Evolutionary conservation across 108 stramenopile genomes (phyloP).

Genomic region (Cyclostephanos invisitatus): DNA sequence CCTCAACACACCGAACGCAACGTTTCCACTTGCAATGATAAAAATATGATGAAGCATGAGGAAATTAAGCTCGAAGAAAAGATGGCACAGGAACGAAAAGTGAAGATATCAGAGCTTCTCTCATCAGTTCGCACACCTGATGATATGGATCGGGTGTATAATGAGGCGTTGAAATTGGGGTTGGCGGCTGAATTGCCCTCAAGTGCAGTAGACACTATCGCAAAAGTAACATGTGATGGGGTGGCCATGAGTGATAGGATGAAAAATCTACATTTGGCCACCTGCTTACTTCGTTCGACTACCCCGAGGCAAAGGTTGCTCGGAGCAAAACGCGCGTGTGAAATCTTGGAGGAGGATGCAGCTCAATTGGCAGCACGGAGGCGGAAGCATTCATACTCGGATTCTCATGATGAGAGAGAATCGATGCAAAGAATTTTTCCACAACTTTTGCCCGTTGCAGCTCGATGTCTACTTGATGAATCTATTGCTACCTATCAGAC

Average conservation of each 20-base stretch:
- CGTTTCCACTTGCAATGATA: neutral
- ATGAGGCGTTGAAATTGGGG: slow-evolving; percentile 46
- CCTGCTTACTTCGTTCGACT: slow-evolving; percentile 73
- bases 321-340: slow-evolving; percentile 57
- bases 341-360: slow-evolving; percentile 41
- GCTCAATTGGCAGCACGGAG: slow-evolving; percentile 17
- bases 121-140: slow-evolving; percentile 70
- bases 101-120: slow-evolving; percentile 59
- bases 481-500: slow-evolving; percentile 39
- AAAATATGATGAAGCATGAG: neutral
- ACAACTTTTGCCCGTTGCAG: slow-evolving; percentile 67
- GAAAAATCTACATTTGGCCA: slow-evolving; percentile 52
- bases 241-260: slow-evolving; percentile 15
- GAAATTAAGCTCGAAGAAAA: slow-evolving; percentile 34
- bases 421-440: slow-evolving; percentile 45
- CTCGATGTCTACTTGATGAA: slow-evolving; percentile 81
- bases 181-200: slow-evolving; percentile 33
- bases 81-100: slow-evolving; percentile 54
- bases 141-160: slow-evolving; percentile 75
- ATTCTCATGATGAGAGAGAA: slow-evolving; percentile 14
- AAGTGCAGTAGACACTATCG: slow-evolving; percentile 16
- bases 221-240: neutral
- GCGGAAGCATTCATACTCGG: slow-evolving; percentile 16
- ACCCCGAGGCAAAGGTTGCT: slow-evolving; percentile 72
- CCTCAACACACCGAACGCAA: neutral